phyloP scores from a whole-genome alignment of 257 asterid species.

The Echium plantagineum region DNA sequence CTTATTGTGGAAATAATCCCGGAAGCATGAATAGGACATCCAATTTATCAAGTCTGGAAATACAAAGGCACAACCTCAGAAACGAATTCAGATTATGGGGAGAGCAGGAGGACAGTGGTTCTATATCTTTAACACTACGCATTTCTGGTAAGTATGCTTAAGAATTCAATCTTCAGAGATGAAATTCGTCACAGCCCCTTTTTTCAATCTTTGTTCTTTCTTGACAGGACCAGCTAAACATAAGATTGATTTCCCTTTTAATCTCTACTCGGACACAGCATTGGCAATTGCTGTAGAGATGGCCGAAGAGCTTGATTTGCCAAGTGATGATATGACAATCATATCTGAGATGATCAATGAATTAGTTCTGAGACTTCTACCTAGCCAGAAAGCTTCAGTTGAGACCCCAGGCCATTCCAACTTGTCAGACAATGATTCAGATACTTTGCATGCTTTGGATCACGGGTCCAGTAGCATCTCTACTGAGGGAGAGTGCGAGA shows the following conservation, averaged over 20 bases:
- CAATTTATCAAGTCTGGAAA: neutral
- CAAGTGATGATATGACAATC: constrained; percentile 1
- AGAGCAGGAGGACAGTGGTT: neutral
- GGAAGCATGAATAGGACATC: neutral
- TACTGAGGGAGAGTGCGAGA: constrained; percentile 15
- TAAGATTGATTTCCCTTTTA: constrained; percentile 6
- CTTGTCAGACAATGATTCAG: neutral
- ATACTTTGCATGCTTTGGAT: neutral
- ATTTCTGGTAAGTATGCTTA: neutral
- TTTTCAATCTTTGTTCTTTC: neutral
- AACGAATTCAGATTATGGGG: neutral
- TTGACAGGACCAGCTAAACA: neutral
- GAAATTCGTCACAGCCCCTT: neutral
- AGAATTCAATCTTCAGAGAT: no score
- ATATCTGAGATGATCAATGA: constrained; percentile 8
- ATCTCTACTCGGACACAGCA: constrained; percentile 11
- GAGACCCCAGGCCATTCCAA: neutral
- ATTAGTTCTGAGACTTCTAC: constrained; percentile 7
- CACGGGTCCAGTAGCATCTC: constrained; percentile 6
- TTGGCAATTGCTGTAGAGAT: constrained; percentile 6
- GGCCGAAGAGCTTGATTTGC: constrained; percentile 8
- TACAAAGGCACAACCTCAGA: neutral
- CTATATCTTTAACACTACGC: neutral
- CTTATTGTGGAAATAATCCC: neutral
- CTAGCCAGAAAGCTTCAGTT: constrained; percentile 9